Conservation (phyloP, 2,329 filamentous ascomycete genomes). For the Fusarium acutatum region DNA sequence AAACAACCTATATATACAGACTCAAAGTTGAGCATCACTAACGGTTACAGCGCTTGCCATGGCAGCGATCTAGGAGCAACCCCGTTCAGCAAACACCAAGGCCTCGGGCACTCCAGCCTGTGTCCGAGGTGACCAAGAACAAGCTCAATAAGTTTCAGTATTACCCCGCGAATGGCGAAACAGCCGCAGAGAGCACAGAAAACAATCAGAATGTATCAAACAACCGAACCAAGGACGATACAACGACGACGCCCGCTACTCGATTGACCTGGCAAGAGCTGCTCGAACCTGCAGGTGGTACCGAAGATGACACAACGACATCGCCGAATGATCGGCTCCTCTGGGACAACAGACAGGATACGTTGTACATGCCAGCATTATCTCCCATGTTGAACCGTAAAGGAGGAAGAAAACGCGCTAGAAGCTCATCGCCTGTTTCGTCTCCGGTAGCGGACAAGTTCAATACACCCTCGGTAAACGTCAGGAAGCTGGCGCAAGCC, state of each 20-base stretch:
- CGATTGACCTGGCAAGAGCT: constrained; percentile 68
- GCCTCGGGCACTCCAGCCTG: constrained; percentile 53
- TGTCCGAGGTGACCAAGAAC: constrained; percentile 67
- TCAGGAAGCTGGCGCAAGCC: constrained; percentile 65
- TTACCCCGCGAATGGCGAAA: constrained; percentile 36
- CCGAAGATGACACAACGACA: constrained; percentile 55
- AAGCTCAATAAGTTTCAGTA: constrained; percentile 68
- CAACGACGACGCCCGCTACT: constrained; percentile 56
- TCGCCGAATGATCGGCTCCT: constrained; percentile 70
- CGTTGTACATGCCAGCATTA: constrained; percentile 51
- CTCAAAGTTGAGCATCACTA: constrained; percentile 3
- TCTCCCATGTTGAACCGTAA: constrained; percentile 60
- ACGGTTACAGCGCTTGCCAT: constrained; percentile 53
- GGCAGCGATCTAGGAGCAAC: constrained; percentile 65
- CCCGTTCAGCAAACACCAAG: constrained; percentile 51
- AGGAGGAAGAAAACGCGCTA: constrained; percentile 71
- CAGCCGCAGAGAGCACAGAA: constrained; percentile 19
- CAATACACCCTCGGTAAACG: constrained; percentile 60
- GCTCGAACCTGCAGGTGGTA: constrained; percentile 54
- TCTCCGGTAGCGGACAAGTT: constrained; percentile 66
- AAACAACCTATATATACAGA: neutral
- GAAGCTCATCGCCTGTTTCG: constrained; percentile 76
- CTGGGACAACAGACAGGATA: constrained; percentile 64
- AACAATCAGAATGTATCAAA: constrained; percentile 11
- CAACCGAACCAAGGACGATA: constrained; percentile 34